These are phyloP conservation scores for Debaryomyces singareniensis DNA, from an alignment of 1,139 yeast genomes.

Conservation along the genomic window DNA sequence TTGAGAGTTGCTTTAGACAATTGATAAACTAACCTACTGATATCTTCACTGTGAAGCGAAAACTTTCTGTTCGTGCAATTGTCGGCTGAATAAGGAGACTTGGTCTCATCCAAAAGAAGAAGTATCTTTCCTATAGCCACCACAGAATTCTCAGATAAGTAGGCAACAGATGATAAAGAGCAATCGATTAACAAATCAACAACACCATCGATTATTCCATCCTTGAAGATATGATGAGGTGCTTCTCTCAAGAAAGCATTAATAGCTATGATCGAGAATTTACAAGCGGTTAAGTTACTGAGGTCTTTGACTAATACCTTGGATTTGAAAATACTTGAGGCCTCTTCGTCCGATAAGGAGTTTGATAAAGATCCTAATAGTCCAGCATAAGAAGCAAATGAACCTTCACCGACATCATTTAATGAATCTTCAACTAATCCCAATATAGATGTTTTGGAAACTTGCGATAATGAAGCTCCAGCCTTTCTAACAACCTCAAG, in stretches of 20 bases:
- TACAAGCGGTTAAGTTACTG: slow-evolving; percentile 30
- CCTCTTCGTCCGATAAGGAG: slow-evolving; percentile 61
- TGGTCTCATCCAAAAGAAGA: slow-evolving; percentile 38
- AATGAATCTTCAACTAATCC: slow-evolving; percentile 74
- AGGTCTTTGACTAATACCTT: slow-evolving; percentile 51
- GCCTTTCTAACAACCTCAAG: slow-evolving; percentile 78
- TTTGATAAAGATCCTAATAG: slow-evolving; percentile 72
- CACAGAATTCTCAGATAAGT: slow-evolving; percentile 72
- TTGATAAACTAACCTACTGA: slow-evolving; percentile 34
- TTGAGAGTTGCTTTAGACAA: slow-evolving; percentile 43
- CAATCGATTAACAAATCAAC: slow-evolving; percentile 44
- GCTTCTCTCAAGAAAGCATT: slow-evolving; percentile 80
- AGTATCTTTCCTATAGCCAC: slow-evolving; percentile 81
- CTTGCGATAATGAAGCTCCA: slow-evolving; percentile 70
- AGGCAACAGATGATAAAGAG: slow-evolving; percentile 41
- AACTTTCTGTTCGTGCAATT: slow-evolving; percentile 15
- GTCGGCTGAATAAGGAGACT: slow-evolving; percentile 28
- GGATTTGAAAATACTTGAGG: slow-evolving; percentile 48
- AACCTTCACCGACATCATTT: slow-evolving; percentile 41
- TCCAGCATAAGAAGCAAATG: slow-evolving; percentile 71
- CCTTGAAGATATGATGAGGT: slow-evolving; percentile 51
- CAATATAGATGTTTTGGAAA: slow-evolving; percentile 64
- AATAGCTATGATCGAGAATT: slow-evolving; percentile 65
- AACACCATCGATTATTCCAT: slow-evolving; percentile 42
- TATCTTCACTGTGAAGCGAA: slow-evolving; percentile 30